Evolutionary conservation across 139 green algal species (phyloP).

Genomic region (Parachlorella kessleri): DNA sequence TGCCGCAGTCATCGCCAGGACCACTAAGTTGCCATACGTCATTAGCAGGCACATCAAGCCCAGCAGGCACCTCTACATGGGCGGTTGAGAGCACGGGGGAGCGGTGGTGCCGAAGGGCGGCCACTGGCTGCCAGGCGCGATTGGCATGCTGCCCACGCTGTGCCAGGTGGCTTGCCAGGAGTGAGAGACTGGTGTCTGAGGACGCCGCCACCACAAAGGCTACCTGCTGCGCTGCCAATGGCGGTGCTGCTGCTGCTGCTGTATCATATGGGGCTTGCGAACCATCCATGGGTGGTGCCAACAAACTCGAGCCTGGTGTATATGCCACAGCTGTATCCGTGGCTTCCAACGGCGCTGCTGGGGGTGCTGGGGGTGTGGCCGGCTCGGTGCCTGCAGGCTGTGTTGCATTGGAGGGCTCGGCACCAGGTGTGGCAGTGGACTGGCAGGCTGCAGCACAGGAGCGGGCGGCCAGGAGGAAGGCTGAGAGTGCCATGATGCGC

Average conservation of each 20-base stretch:
- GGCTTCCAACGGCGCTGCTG: too few relatives aligned
- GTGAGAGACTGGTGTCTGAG: conserved; percentile 18
- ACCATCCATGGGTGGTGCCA: too few relatives aligned
- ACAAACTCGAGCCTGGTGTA: too few relatives aligned
- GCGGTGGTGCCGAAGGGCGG: conserved; percentile 15
- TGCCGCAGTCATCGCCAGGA: background rate
- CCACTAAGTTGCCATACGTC: too few relatives aligned
- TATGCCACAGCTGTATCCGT: too few relatives aligned
- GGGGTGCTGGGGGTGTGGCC: too few relatives aligned
- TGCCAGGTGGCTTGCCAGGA: conserved; percentile 16
- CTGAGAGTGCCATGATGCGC: conserved; percentile 16
- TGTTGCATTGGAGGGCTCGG: too few relatives aligned
- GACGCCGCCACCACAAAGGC: conserved; percentile 33
- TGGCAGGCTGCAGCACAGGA: too few relatives aligned
- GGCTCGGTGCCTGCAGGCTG: too few relatives aligned
- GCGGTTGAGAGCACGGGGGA: conserved; percentile 22
- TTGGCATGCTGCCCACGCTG: background rate
- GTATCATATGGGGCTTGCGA: background rate
- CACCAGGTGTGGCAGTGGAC: too few relatives aligned
- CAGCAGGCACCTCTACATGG: background rate
- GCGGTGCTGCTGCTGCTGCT: background rate
- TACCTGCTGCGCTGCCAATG: background rate
- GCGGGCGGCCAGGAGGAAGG: too few relatives aligned
- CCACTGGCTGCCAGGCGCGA: conserved; percentile 5
- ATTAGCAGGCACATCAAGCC: background rate